Base-by-base conservation (phyloP, 116 monocot genomes). In the Zostera marina region DNA sequence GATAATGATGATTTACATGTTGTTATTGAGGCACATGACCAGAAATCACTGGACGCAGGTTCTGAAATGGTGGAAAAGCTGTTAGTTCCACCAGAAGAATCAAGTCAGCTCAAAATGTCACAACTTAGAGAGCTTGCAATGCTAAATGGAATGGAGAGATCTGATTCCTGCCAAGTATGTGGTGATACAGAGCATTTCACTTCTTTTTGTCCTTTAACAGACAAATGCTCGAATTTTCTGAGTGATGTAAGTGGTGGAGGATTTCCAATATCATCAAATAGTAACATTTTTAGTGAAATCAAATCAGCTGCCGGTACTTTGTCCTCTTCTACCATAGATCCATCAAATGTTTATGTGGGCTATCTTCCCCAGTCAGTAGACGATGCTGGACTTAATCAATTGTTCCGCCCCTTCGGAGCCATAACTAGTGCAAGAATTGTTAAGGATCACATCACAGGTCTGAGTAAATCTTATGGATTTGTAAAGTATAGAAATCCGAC, bases 381-480 rank as follows among this genome's bases (percentile, higher is more conserved):
- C 65, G 63, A 68, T 3, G 61, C 61, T 14, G 74, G 53, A 40
- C 67, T 90, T 9, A 64, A 21, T 7, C 66, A 77, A n/a, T 69
- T 88, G 10, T 88, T 88, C 64, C 32, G 48, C 53, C 70, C 75
- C 15, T 88, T 84, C 17, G 88, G 88, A 10, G 39, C 53, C 0
- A 52, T 88, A 9, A 19, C 24, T 46, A 17, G 62, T 52, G 64
- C 65, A 1, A 65, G 48, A 22, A 69, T 81, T 40, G 44, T 73
- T 44, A 73, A 22, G 43, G 78, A 80, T 51, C 55, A 63, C 15
- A 63, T 11, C 38, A 73, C 76, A 0, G 75, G 78, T 11, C 21
- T 66, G 61, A 79, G 76, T 48, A 88, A 68, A 61, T 75, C 80
- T 13, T 83, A 64, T 76, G 88, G 88, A 0, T 88, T 84, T 63